Evolutionary conservation across 352 stramenopile genomes (phyloP), one percentile per base, ranked within the genome.

Genomic region (Phytophthora cajani): DNA sequence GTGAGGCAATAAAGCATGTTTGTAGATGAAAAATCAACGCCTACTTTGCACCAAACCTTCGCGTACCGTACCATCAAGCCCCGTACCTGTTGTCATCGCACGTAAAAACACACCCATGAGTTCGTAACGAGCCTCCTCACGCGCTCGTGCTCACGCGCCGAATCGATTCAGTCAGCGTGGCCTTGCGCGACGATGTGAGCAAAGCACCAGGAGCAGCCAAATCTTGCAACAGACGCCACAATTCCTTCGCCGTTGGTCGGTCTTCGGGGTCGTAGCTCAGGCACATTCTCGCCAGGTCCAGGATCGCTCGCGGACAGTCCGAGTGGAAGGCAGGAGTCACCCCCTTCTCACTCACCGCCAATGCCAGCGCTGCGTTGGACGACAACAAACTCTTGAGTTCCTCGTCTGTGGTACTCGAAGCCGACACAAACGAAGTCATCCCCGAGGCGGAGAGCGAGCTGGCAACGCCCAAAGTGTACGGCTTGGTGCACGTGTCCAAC

Each of bases 161-260:
- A 19, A 72, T 49, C 36, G 68, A 75, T 32, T 76, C 58, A 1
- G 64, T 72, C 47, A 76, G 58, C 11, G 69, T 73, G 14, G 69
- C 58, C 27, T 69, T 72, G 8, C 69, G 64, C 16, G 69, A 72
- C 12, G 53, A 63, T 46, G 40, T 46, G 10, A 76, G 40, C 47
- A 76, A 69, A 21, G 64, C 69, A 40, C 69, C 69, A 2, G 69
- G 69, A 1, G 55, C 64, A 3, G 32, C 30, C 3, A 76, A 47
- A 7, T 72, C 69, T 23, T 76, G 65, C 23, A 76, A 56, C n/a
- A 60, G 62, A 21, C 69, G 58, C 57, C 69, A 76, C 3, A 93
- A 62, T 55, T 93, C 75, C 44, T 91, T 67, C 21, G 85, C 85
- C 3, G 70, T 85, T 12, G 85, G 85, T 2, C 85, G 79, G 5